phyloP scores from a whole-genome alignment of 2,329 filamentous ascomycete genomes.

The Trichoderma aggressivum region DNA sequence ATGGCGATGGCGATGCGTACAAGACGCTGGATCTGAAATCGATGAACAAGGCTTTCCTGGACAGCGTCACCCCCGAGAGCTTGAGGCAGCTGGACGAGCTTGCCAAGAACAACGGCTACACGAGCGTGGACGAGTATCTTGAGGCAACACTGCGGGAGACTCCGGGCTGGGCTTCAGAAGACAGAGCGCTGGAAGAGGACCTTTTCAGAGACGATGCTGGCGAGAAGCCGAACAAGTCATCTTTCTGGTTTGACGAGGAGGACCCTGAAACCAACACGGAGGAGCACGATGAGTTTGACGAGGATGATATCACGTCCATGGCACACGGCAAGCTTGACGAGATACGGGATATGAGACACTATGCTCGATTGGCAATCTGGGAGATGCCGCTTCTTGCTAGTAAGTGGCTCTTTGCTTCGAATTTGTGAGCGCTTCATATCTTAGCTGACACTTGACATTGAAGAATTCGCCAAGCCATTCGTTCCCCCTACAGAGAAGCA shows the following conservation, averaged over 20 bases:
- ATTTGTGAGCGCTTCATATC: neutral
- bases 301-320: slow-evolving; percentile 79
- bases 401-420: slow-evolving; percentile 39
- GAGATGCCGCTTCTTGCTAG: slow-evolving; percentile 89
- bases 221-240: slow-evolving; percentile 35
- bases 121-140: slow-evolving; percentile 34
- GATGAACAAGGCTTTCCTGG: slow-evolving; percentile 31
- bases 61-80: slow-evolving; percentile 32
- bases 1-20: slow-evolving; percentile 24
- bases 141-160: slow-evolving; percentile 28
- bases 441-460: neutral
- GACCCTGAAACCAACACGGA: slow-evolving; percentile 48
- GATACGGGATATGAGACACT: slow-evolving; percentile 83
- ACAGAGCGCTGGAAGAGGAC: slow-evolving; percentile 32
- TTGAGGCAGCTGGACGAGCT: slow-evolving; percentile 35
- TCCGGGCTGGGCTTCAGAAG: slow-evolving; percentile 32
- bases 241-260: slow-evolving; percentile 50
- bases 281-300: slow-evolving; percentile 63
- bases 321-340: slow-evolving; percentile 86
- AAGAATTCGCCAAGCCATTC: slow-evolving; percentile 83
- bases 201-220: slow-evolving; percentile 32
- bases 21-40: slow-evolving; percentile 30
- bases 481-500: slow-evolving; percentile 62
- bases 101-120: slow-evolving; percentile 35
- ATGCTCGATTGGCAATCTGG: slow-evolving; percentile 84